Base-by-base conservation (phyloP, 139 green algal genomes). In the Ettlia oleoabundans region DNA sequence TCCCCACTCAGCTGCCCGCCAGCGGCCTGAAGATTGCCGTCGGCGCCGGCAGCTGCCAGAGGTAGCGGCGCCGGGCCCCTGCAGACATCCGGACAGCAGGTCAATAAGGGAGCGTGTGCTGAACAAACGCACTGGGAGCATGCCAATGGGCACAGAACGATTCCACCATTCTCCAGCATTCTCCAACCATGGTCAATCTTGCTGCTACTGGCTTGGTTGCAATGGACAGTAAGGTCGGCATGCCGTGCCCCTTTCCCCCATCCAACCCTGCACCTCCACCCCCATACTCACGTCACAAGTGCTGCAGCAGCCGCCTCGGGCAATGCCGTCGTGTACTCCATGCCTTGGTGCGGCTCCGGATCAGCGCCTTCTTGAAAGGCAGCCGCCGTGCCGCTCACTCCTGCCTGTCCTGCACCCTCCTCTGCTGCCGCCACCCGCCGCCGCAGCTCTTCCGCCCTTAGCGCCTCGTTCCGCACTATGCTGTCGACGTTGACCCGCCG, bases 381-480 rank as follows among this genome's bases (percentile, higher is more conserved):
- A 30, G 83, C 83, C 4, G 83, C 83, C 6, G 83, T 88, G 77
- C 83, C 83, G 55, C 83, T 88, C 21, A 85, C 28, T 6, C 67
- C 82, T 10, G 74, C 73, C 10, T 63, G 41, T n/a, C 83, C 66
- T 33, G 51, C 47, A 30, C 80, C 76, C 64, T 70, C 42, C 42
- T 53, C 41, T 2, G 58, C 51, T 26, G 75, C 58, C 15, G 75
- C 75, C 33, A 61, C 77, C 26, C 58, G 58, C 24, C 43, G 76
- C 41, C 77, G 35, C 66, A 82, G 66, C 66, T 69, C 83, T 47
- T 85, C 79, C 2, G 55, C 75, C 18, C 58, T 64, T 42, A 70
- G 73, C 30, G 87, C 87, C 43, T 90, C 82, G 72, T 88, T 89
- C 1, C 35, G 35, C 10, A 80, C 35, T 26, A 91, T 91, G 38